Evolutionary conservation across 2,329 filamentous ascomycete species (phyloP).

Genomic region (Myriosclerotinia curreyana): DNA sequence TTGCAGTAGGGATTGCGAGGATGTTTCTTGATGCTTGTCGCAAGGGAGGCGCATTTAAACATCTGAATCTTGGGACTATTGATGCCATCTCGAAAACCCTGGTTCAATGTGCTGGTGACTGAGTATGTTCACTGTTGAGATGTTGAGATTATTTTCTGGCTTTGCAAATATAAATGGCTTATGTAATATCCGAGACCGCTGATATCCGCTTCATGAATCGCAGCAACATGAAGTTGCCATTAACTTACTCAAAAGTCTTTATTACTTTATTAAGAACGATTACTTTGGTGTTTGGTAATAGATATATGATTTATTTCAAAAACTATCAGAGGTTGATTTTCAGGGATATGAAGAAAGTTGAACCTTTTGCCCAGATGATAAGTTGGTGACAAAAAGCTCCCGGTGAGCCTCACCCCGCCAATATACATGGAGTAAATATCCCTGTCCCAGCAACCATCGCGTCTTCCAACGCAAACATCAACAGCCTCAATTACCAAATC

Average conservation of each 20-base stretch:
- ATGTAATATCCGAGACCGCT: neutral
- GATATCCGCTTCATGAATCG: neutral
- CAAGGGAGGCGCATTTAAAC: constrained; percentile 35
- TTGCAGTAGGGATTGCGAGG: constrained; percentile 25
- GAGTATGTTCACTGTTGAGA: neutral
- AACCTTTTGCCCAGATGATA: neutral
- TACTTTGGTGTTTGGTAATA: too few relatives aligned
- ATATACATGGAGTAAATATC: neutral
- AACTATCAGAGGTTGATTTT: neutral
- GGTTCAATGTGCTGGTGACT: neutral
- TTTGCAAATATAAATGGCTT: constrained; percentile 2
- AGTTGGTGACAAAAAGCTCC: neutral
- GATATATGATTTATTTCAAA: neutral
- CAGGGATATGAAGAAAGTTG: neutral
- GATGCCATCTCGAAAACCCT: constrained; percentile 29
- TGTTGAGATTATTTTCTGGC: constrained; percentile 22
- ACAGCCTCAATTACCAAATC: neutral
- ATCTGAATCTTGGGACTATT: constrained; percentile 33
- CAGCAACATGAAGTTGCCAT: neutral
- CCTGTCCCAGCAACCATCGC: constrained; percentile 8
- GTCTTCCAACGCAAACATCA: neutral
- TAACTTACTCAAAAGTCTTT: too few relatives aligned
- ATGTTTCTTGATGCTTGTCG: constrained; percentile 30
- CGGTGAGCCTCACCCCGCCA: constrained; percentile 11
- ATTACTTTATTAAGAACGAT: too few relatives aligned